phyloP scores from a whole-genome alignment of 192 early-diverging fungal genomes.

The Podila minutissima region DNA sequence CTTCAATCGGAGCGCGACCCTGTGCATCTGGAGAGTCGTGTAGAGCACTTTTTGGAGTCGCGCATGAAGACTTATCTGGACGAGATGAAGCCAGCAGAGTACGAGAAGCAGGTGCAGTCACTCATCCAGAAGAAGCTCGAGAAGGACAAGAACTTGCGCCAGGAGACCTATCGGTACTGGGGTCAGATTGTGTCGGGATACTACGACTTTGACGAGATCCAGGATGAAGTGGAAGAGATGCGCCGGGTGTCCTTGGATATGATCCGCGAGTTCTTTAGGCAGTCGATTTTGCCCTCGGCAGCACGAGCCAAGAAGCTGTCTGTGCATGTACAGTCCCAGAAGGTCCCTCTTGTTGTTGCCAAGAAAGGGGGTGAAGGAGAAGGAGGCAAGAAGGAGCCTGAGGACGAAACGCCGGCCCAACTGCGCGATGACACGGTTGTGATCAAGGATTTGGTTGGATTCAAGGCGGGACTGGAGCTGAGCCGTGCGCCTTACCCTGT shows the following conservation, averaged over 20 bases:
- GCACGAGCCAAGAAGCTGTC: conserved; percentile 67
- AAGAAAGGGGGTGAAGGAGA: conserved; percentile 25
- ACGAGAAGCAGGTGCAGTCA: conserved; percentile 77
- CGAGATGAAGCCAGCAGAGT: conserved; percentile 78
- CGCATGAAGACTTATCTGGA: conserved; percentile 54
- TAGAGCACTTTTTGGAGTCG: conserved; percentile 77
- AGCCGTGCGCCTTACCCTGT: conserved; percentile 57
- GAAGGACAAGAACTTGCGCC: conserved; percentile 87
- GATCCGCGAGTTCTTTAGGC: conserved; percentile 69
- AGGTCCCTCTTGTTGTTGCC: conserved; percentile 47
- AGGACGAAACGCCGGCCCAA: conserved; percentile 21
- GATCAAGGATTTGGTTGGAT: conserved; percentile 58
- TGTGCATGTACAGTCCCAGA: conserved; percentile 72
- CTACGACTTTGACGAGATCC: conserved; percentile 86
- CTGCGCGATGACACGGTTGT: conserved; percentile 50
- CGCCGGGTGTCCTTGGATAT: conserved; percentile 53
- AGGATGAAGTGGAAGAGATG: conserved; percentile 70
- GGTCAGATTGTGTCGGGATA: conserved; percentile 77
- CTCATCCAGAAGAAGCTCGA: conserved; percentile 78
- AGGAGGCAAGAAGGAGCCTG: conserved; percentile 42
- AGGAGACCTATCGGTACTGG: conserved; percentile 83
- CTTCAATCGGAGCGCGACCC: conserved; percentile 91
- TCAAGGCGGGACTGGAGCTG: conserved; percentile 58
- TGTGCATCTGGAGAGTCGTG: conserved; percentile 79
- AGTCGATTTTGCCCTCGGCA: conserved; percentile 65